Conservation (phyloP, 306 rosid genomes). For the Urtica urens region DNA sequence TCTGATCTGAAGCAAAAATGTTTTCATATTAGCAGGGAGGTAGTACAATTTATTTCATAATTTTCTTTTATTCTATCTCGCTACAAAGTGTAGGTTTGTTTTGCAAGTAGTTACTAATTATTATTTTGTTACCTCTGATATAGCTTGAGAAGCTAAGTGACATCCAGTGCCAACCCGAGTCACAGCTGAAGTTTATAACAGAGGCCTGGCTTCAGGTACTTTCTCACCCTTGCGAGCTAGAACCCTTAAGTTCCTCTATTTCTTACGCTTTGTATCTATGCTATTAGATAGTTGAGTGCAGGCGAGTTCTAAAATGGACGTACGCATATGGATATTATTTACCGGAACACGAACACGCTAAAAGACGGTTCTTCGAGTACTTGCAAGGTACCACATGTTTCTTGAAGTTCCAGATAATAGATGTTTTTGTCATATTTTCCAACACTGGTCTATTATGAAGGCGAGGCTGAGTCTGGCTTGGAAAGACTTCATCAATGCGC, state of each 20-base stretch:
- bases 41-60: too few relatives aligned
- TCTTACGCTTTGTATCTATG: not conserved
- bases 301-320: constrained; percentile 92
- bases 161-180: constrained; percentile 80
- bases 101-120: too few relatives aligned
- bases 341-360: constrained; percentile 56
- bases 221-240: not conserved
- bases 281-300: constrained; percentile 77
- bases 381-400: constrained; percentile 30
- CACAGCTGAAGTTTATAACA: constrained; percentile 87
- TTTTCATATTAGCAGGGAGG: too few relatives aligned
- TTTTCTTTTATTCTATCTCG: too few relatives aligned
- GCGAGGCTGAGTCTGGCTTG: constrained; percentile 70
- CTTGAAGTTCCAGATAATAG: too few relatives aligned
- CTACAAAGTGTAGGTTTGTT: too few relatives aligned
- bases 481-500: constrained; percentile 54
- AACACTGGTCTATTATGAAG: constrained; percentile 20
- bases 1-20: too few relatives aligned
- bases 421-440: not conserved
- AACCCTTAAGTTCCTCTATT: not conserved
- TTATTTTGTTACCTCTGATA: too few relatives aligned
- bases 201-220: constrained; percentile 94
- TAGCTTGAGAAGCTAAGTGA: constrained; percentile 91
- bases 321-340: constrained; percentile 86
- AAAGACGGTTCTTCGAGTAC: constrained; percentile 46